These are phyloP conservation scores for Microthyrium microscopicum DNA, from an alignment of 2,329 filamentous ascomycete species.

Conservation along the genomic window DNA sequence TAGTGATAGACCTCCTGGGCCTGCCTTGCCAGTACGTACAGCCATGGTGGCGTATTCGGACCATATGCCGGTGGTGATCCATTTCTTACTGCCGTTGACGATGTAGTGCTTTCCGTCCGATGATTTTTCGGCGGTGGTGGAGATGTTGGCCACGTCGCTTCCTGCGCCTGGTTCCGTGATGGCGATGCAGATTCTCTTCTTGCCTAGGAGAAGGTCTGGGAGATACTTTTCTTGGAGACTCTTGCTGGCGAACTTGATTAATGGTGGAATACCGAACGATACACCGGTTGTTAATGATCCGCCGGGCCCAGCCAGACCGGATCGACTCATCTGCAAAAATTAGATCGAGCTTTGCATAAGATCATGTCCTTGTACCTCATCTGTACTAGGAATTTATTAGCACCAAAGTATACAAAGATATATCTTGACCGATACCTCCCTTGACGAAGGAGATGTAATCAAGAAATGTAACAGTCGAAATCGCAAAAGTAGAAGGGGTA, in stretches of 20 bases:
- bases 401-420: neutral
- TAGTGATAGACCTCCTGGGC: slow-evolving; percentile 45
- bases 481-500: neutral
- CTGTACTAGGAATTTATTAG: neutral
- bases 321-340: slow-evolving; percentile 39
- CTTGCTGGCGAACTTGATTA: slow-evolving; percentile 49
- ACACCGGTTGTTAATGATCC: slow-evolving; percentile 54
- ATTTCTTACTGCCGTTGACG: slow-evolving; percentile 64
- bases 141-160: slow-evolving; percentile 56
- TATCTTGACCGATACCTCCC: neutral
- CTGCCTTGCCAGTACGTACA: slow-evolving; percentile 53
- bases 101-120: slow-evolving; percentile 50
- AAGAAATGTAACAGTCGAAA: slow-evolving; percentile 1
- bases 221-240: slow-evolving; percentile 49
- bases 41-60: slow-evolving; percentile 53
- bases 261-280: slow-evolving; percentile 54
- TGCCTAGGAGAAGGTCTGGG: slow-evolving; percentile 49
- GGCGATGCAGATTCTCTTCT: slow-evolving; percentile 55
- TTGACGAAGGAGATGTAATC: neutral
- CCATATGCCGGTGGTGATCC: slow-evolving; percentile 63
- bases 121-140: slow-evolving; percentile 47
- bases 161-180: slow-evolving; percentile 65
- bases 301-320: slow-evolving; percentile 45
- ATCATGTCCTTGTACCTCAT: slow-evolving; percentile 2
- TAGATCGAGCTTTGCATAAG: neutral